A percentile compares a stretch with the other conserved stretches of the same genome.
These are phyloP conservation scores for Ganoderma boninense DNA, from an alignment of 1,284 basidiomycete species.

Conservation along the genomic window DNA sequence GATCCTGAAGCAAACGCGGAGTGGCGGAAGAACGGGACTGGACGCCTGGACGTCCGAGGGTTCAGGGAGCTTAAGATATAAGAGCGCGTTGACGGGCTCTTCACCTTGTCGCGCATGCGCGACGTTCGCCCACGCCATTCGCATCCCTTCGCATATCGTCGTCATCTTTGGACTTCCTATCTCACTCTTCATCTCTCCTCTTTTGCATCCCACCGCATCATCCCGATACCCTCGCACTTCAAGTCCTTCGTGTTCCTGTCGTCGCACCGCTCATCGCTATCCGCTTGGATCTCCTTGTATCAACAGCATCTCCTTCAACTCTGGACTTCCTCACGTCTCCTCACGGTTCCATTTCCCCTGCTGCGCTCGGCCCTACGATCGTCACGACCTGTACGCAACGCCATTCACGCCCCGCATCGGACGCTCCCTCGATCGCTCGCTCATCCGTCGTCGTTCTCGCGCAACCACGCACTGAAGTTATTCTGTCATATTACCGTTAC, in stretches of 20 bases:
- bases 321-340: conserved; percentile 7
- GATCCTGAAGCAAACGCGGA: conserved; percentile 54
- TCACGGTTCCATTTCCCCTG: conserved; percentile 2
- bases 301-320: conserved; percentile 29
- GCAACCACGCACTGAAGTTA: conserved; percentile 19
- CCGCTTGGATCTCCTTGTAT: conserved; percentile 21
- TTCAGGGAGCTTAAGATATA: conserved; percentile 84
- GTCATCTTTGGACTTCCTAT: conserved; percentile 23
- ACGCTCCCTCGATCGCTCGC: background rate
- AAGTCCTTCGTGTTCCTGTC: conserved; percentile 19
- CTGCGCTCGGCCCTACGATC: conserved; percentile 7
- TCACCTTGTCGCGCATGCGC: conserved; percentile 13
- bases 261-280: conserved; percentile 19
- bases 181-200: conserved; percentile 15
- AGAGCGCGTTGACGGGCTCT: conserved; percentile 29
- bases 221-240: conserved; percentile 20
- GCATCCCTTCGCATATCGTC: conserved; percentile 20
- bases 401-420: conserved; percentile 1
- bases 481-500: conserved; percentile 22
- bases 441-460: conserved; percentile 8
- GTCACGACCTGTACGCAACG: conserved; percentile 15
- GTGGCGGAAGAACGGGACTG: conserved; percentile 78
- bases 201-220: conserved; percentile 16
- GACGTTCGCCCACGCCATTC: conserved; percentile 20
- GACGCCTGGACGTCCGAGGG: conserved; percentile 79